Evolutionary conservation across 257 asterid species (phyloP).

Genomic region (Solanum microdontum): DNA sequence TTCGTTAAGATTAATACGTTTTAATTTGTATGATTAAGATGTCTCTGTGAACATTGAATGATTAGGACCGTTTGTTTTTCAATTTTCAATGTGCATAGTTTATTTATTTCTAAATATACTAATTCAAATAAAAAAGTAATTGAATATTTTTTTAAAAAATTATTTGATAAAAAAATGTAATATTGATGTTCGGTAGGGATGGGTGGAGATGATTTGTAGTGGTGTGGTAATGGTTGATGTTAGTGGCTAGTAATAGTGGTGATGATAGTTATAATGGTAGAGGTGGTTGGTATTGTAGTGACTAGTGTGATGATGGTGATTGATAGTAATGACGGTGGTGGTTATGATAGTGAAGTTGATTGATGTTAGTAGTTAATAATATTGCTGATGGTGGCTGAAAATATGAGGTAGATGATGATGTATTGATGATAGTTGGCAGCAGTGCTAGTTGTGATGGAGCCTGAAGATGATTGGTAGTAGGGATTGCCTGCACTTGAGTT

Average conservation of each 20-base stretch:
- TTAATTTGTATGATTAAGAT: too few relatives aligned
- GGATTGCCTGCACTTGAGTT: too few relatives aligned
- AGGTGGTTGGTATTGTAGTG: neutral
- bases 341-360: neutral
- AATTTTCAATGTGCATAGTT: neutral
- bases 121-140: neutral
- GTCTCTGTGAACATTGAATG: neutral
- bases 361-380: neutral
- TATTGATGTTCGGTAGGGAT: neutral
- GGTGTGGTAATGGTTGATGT: neutral
- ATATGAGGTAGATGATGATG: neutral
- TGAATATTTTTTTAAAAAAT: neutral
- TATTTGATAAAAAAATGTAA: neutral
- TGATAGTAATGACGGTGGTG: neutral
- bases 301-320: neutral
- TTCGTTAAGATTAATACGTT: neutral
- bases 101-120: neutral
- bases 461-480: neutral
- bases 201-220: neutral
- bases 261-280: neutral
- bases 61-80: neutral
- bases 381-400: neutral
- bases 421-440: neutral
- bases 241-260: neutral
- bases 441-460: neutral